A percentile compares a stretch with the other conserved stretches of the same genome.
Conservation (phyloP, 1,284 basidiomycete genomes). For the Pyrrhoderma noxium region DNA sequence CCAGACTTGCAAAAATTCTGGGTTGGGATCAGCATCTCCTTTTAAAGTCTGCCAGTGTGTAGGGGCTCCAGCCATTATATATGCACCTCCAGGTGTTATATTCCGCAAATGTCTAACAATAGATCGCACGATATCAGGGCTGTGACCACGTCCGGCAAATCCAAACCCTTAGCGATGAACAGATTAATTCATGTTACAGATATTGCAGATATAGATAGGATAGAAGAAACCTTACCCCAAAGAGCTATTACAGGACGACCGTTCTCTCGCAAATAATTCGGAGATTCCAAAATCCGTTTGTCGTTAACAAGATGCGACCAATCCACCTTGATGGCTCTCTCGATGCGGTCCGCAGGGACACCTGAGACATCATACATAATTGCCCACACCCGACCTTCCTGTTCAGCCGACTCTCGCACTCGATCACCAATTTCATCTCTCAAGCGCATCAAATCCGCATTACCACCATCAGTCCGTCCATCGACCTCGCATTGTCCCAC, state of each 20-base stretch:
- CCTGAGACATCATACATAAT: conserved; percentile 79
- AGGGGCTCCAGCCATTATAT: conserved; percentile 61
- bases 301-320: conserved; percentile 60
- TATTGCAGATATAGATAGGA: neutral
- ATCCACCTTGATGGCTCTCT: conserved; percentile 52
- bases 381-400: conserved; percentile 66
- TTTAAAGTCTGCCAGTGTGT: conserved; percentile 62
- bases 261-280: conserved; percentile 60
- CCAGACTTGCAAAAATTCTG: conserved; percentile 57
- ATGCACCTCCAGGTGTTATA: conserved; percentile 61
- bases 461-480: conserved; percentile 29
- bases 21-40: conserved; percentile 58
- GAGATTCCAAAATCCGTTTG: conserved; percentile 56
- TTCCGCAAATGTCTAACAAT: conserved; percentile 49
- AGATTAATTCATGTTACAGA: neutral
- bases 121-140: conserved; percentile 48
- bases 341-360: conserved; percentile 52
- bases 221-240: conserved; percentile 43
- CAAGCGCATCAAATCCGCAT: conserved; percentile 45
- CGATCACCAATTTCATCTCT: conserved; percentile 66
- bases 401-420: conserved; percentile 66
- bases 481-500: conserved; percentile 55
- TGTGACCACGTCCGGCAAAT: conserved; percentile 53
- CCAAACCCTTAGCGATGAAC: conserved; percentile 45
- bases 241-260: conserved; percentile 60